phyloP scores from a whole-genome alignment of 768 basidiomycete genomes.

The Tylopilus subfusipes region DNA sequence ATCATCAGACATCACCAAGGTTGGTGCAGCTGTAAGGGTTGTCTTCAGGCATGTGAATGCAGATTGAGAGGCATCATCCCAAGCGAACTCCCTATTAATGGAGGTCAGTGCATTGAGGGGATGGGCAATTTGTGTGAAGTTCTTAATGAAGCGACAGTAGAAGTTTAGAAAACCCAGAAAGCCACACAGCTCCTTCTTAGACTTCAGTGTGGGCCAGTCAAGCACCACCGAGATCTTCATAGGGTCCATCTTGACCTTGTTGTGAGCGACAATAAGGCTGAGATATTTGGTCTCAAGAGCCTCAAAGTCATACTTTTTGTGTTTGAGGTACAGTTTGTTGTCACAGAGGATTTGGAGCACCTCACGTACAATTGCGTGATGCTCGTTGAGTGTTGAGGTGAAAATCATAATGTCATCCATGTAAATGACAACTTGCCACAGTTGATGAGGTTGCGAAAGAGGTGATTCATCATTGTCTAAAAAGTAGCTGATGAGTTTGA shows the following conservation, averaged over 20 bases:
- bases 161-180: background rate
- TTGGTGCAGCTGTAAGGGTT: rapidly evolving
- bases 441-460: slow-evolving; percentile 11
- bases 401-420: slow-evolving; percentile 43
- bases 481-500: slow-evolving; percentile 15
- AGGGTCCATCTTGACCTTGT: too few species aligned
- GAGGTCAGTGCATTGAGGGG: background rate
- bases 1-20: background rate
- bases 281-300: background rate
- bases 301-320: background rate
- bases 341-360: background rate
- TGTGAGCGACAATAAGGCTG: too few species aligned
- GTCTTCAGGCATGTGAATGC: background rate
- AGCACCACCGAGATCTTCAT: background rate
- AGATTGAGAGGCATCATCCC: too few species aligned
- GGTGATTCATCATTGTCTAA: slow-evolving; percentile 29
- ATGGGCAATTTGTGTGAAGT: background rate
- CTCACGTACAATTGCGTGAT: background rate
- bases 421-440: slow-evolving; percentile 28
- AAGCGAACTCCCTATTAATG: too few species aligned
- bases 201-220: background rate
- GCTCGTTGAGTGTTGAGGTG: slow-evolving; percentile 27
- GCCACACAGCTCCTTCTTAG: too few species aligned
- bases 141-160: background rate
- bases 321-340: too few species aligned